Percentiles rank a stretch among this genome's conserved stretches.
phyloP scores from a whole-genome alignment of 2,329 filamentous ascomycete genomes.

The Pestalotiopsis sp. region DNA sequence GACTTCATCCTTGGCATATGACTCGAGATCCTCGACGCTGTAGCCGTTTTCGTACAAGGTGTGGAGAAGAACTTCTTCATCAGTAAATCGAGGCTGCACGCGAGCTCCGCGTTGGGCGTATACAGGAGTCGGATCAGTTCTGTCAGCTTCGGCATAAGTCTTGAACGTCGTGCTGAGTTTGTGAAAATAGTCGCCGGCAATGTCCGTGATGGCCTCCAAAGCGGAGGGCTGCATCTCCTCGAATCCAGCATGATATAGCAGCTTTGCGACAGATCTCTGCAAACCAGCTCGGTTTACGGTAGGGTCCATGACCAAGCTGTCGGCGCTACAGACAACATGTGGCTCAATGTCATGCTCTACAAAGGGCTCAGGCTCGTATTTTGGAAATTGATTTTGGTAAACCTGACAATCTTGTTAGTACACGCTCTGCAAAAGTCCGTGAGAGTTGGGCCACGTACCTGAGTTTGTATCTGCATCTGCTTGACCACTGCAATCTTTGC shows the following conservation, averaged over 20 bases:
- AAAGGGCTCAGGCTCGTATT: conserved; percentile 90
- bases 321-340: conserved; percentile 88
- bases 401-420: conserved; percentile 57
- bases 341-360: conserved; percentile 83
- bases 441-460: conserved; percentile 57
- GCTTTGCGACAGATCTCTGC: conserved; percentile 88
- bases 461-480: conserved; percentile 98
- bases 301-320: conserved; percentile 84
- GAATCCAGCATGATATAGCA: conserved; percentile 95
- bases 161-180: conserved; percentile 82
- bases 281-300: conserved; percentile 82
- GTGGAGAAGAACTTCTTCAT: conserved; percentile 86
- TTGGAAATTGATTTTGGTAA: conserved; percentile 97
- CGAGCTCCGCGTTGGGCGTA: conserved; percentile 43
- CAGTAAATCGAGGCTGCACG: conserved; percentile 69
- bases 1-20: conserved; percentile 91
- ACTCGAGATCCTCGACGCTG: conserved; percentile 79
- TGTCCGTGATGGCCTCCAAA: conserved; percentile 84
- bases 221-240: conserved; percentile 97
- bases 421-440: not conserved
- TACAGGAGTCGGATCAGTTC: conserved; percentile 58
- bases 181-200: conserved; percentile 86
- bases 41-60: conserved; percentile 82
- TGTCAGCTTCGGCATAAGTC: conserved; percentile 81
- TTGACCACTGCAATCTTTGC: conserved; percentile 98